Evolutionary conservation across 441 rosid species (phyloP), one percentile per base, ranked within the genome.

Genomic region (Euphorbia celastroides): DNA sequence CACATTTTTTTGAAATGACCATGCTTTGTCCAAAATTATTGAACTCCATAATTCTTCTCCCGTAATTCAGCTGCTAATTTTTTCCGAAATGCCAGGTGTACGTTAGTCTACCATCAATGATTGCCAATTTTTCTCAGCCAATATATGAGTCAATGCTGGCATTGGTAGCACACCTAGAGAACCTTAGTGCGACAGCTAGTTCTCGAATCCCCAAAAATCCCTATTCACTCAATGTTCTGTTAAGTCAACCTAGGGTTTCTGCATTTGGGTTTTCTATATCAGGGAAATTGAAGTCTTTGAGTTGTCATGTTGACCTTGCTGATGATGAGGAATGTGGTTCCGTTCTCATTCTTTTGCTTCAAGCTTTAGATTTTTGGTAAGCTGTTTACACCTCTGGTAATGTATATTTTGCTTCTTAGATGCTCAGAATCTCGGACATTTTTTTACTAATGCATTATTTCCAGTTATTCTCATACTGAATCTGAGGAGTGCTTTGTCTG

Each of bases 241-340:
- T 78, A 61, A 68, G 69, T 78, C 77, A 58, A 59, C 77, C 70
- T 64, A 66, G 75, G 60, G 73, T 73, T 71, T 73, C 81, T 72
- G 51, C 41, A 62, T 82, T 78, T 76, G 80, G 86, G 67, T 83
- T 85, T 81, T 83, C 76, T 70, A 23, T 91, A 58, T 68, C 80
- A 34, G 82, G 85, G 75, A 83, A 74, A 58, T 73, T 91, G 80
- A 75, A 78, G 61, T 75, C 82, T 19, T 66, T 83, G 59, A 81
- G 69, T 76, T 67, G 87, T 42, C 80, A 74, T 57, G 67, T 88
- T 72, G 82, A 89, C 83, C 84, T 94, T 75, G 91, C 76, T 71
- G 84, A 88, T 81, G 86, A 80, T 76, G 87, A 81, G 81, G 89
- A 80, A 73, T 77, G 81, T 65, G 82, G 87, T 81, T 79, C 85